Percentiles rank a stretch among this genome's conserved stretches.
Conservation (phyloP, 2,329 filamentous ascomycete species). For the Exophiala bonariae region DNA sequence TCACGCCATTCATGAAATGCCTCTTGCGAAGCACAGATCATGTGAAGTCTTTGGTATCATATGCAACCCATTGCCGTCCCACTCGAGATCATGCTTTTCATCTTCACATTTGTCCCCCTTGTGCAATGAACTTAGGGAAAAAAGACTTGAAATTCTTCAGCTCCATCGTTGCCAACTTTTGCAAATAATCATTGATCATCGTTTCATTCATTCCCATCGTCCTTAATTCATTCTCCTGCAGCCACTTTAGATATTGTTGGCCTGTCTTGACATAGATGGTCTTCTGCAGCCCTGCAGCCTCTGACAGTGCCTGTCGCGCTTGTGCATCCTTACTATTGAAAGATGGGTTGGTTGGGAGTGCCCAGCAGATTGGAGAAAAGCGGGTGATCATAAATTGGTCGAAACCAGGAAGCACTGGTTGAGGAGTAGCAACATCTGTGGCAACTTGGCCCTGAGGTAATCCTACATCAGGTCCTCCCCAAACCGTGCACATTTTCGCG, state of each 20-base stretch:
- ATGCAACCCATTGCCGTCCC: slow-evolving; percentile 14
- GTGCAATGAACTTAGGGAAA: slow-evolving; percentile 39
- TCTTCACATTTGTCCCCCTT: slow-evolving; percentile 25
- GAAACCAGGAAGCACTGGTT: slow-evolving; percentile 73
- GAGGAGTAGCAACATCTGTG: slow-evolving; percentile 39
- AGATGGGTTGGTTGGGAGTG: slow-evolving; percentile 72
- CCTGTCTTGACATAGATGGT: slow-evolving; percentile 90
- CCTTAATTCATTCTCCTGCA: slow-evolving; percentile 45
- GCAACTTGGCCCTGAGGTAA: slow-evolving; percentile 27
- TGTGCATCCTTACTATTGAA: slow-evolving; percentile 89
- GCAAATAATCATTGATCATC: slow-evolving; percentile 48
- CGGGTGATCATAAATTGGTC: slow-evolving; percentile 85
- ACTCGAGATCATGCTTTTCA: slow-evolving; percentile 8
- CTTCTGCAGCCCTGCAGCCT: slow-evolving; percentile 85
- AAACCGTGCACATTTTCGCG: slow-evolving; percentile 77
- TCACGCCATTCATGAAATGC: background rate
- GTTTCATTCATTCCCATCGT: slow-evolving; percentile 49
- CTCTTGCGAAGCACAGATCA: slow-evolving; percentile 4
- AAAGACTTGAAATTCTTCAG: slow-evolving; percentile 48
- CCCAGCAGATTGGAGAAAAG: slow-evolving; percentile 90
- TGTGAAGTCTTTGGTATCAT: slow-evolving; percentile 21
- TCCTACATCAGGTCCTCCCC: slow-evolving; percentile 81
- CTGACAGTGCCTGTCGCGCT: slow-evolving; percentile 80
- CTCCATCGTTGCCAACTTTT: slow-evolving; percentile 45
- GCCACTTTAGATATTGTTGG: slow-evolving; percentile 66